Evolutionary conservation across 345 rosid genomes (phyloP), one percentile per base, ranked within the genome.

Genomic region (Sonneratia caseolaris): DNA sequence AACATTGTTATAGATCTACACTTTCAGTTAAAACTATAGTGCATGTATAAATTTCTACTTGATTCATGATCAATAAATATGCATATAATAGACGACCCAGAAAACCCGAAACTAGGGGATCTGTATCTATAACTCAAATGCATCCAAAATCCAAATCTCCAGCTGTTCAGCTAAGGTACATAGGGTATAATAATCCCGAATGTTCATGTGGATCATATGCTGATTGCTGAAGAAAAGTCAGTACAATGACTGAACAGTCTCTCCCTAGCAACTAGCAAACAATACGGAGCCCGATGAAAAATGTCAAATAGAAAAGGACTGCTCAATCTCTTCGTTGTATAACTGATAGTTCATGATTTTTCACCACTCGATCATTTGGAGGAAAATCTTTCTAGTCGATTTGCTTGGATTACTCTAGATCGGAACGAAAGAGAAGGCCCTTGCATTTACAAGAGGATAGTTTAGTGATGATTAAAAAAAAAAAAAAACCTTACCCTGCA

Each of bases 401-500:
- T 66, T 18, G 21, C 21, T 65, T 36, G 38, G 6, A 47, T 42
- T 5, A 40, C 15, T 18, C 61, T 56, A 18, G 62, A 71, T 56
- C 27, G 7, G 16, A 0, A 71, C 16, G 55, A 9, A 56, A 21
- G 38, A 13, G 7, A 62, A 13, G 27, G 38, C 36, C 32, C 19
- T 27, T 22, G 3, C 37, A 62, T 13, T 62, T 53, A 2, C 3
- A 22, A 10, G 35, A 18, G 2, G 37, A 22, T 22, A 27, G 3
- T 47, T 47, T 9, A 9, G 10, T 42, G 13, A 47, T 3, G 51
- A 9, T 47, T 3, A 40, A 7, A 35, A 22, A 22, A 13, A 35
- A 19, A 24, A 74, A 61, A 9, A 49, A 35, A 49, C 7, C 3
- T 51, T 72, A 91, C 95, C 95, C 81, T 27, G 86, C 80, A 70